These are phyloP conservation scores for Podaxis sp. DNA, from an alignment of 768 basidiomycete species.

Conservation along the genomic window DNA sequence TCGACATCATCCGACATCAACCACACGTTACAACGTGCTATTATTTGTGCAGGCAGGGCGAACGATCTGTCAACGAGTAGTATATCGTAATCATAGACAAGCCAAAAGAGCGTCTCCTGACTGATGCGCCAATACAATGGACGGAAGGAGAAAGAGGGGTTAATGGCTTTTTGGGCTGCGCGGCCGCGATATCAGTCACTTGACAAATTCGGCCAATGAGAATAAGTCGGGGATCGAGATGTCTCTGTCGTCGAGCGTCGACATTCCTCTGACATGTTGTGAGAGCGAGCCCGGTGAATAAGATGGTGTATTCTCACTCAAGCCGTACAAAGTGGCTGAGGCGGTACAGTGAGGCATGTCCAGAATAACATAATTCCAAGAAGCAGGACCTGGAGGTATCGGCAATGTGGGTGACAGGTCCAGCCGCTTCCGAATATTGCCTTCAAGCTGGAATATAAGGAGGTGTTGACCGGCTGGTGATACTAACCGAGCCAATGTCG, in stretches of 20 bases:
- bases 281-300: neutral
- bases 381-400: conserved; percentile 2
- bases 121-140: neutral
- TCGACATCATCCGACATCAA: neutral
- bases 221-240: neutral
- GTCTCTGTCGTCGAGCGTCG: neutral
- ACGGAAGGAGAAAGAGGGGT: neutral
- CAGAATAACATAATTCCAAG: neutral
- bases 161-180: neutral
- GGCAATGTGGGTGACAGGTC: conserved; percentile 6
- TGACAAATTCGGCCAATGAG: conserved; percentile 8
- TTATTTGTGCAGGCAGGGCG: neutral
- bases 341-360: neutral
- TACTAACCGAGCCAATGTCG: neutral
- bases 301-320: neutral
- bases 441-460: neutral
- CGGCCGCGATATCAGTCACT: conserved; percentile 2
- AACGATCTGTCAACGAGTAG: neutral
- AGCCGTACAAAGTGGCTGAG: neutral
- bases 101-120: neutral
- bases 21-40: neutral
- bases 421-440: neutral
- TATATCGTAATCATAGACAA: neutral
- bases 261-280: neutral
- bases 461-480: neutral